Conservation (phyloP, 129 eudicot genomes). For the Apium graveolens region DNA sequence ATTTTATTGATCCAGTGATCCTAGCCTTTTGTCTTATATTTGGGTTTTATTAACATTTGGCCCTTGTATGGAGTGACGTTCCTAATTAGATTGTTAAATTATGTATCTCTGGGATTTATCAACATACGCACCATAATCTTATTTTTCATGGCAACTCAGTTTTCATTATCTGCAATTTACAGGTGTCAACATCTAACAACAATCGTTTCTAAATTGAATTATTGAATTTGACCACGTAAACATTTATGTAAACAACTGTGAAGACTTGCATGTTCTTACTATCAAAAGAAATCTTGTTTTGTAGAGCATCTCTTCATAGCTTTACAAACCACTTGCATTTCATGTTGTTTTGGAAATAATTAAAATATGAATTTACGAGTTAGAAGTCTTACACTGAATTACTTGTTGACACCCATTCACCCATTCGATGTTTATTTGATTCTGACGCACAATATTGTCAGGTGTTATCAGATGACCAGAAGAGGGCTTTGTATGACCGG, state of each 20-base stretch:
- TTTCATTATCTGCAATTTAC: background rate
- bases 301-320: background rate
- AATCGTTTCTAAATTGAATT: background rate
- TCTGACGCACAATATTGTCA: constrained; percentile 62
- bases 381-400: constrained; percentile 1
- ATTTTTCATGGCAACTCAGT: background rate
- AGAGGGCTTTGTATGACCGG: constrained; percentile 89
- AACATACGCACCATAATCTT: background rate
- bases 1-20: background rate
- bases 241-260: background rate
- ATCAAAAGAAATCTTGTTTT: background rate
- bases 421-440: constrained; percentile 12
- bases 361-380: background rate
- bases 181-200: background rate
- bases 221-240: background rate
- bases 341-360: background rate
- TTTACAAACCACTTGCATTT: background rate
- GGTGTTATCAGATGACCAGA: constrained; percentile 98
- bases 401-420: background rate
- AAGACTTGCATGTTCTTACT: background rate
- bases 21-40: background rate
- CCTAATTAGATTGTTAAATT: background rate
- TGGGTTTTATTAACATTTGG: background rate
- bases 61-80: background rate
- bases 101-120: background rate